Evolutionary conservation across 2,329 filamentous ascomycete species (phyloP).

Genomic region (Sporothrix euskadiensis): DNA sequence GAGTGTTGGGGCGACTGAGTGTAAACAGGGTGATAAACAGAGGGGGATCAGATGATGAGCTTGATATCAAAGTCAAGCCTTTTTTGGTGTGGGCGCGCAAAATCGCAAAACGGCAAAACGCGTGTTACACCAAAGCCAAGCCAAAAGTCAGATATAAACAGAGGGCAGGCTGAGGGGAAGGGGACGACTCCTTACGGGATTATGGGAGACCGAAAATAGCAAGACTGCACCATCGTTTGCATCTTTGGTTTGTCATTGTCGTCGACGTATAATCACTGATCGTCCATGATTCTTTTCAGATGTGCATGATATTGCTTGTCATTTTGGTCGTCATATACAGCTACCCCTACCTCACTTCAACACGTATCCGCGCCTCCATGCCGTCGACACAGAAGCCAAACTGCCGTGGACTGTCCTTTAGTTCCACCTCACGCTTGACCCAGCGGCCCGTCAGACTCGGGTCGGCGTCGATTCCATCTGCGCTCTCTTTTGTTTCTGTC

Average conservation of each 20-base stretch:
- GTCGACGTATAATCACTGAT: neutral
- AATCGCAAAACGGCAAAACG: neutral
- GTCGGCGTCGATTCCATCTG: neutral
- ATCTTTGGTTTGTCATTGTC: neutral
- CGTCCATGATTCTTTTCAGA: neutral
- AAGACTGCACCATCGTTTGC: neutral
- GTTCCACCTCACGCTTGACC: slow-evolving; percentile 75
- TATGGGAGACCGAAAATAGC: too few relatives aligned
- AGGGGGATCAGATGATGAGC: neutral
- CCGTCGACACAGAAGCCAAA: slow-evolving; percentile 83
- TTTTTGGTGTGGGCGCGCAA: too few relatives aligned
- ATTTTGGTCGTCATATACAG: neutral
- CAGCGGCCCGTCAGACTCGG: slow-evolving; percentile 54
- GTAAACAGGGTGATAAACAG: neutral
- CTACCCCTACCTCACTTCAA: slow-evolving; percentile 53
- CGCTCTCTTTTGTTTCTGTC: neutral
- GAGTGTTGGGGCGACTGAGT: neutral
- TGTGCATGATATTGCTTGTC: neutral
- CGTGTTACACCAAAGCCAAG: neutral
- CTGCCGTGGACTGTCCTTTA: slow-evolving; percentile 76
- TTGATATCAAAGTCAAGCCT: neutral
- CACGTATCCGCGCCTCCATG: slow-evolving; percentile 66
- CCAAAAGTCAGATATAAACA: neutral
- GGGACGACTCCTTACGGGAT: neutral
- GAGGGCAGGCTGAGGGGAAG: neutral